These are phyloP conservation scores for Ambrosia trifida DNA, from an alignment of 129 eudicot species.

Conservation along the genomic window DNA sequence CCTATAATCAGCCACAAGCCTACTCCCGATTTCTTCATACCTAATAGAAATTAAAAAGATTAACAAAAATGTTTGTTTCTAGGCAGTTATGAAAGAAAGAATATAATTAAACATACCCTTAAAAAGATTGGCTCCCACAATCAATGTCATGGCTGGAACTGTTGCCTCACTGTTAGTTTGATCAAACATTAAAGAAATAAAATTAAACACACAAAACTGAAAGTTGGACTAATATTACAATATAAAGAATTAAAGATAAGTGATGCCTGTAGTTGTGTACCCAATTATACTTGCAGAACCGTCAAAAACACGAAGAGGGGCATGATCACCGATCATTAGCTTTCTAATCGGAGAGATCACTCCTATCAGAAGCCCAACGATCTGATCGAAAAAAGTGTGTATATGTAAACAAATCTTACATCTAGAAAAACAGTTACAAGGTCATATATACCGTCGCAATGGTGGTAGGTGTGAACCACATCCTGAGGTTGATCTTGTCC, in stretches of 20 bases:
- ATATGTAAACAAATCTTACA: slow-evolving; percentile 15
- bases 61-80: slow-evolving; percentile 5
- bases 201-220: neutral
- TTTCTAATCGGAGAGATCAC: slow-evolving; percentile 50
- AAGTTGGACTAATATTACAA: neutral
- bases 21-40: slow-evolving; percentile 50
- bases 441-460: slow-evolving; percentile 51
- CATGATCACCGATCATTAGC: slow-evolving; percentile 54
- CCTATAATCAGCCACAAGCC: slow-evolving; percentile 45
- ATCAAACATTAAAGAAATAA: neutral
- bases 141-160: slow-evolving; percentile 61
- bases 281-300: slow-evolving; percentile 50
- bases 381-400: slow-evolving; percentile 27
- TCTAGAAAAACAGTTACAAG: neutral
- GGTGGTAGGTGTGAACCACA: slow-evolving; percentile 54
- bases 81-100: neutral
- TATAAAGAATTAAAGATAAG: neutral
- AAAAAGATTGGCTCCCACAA: slow-evolving; percentile 70
- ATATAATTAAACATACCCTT: slow-evolving; percentile 36
- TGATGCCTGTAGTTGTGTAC: slow-evolving; percentile 27
- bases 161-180: slow-evolving; percentile 54
- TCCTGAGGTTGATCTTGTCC: slow-evolving; percentile 45
- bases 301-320: slow-evolving; percentile 65
- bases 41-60: slow-evolving; percentile 29
- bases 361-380: slow-evolving; percentile 58